Evolutionary conservation across 192 early-diverging fungal genomes (phyloP).

Genomic region (Entrophospora sp.): DNA sequence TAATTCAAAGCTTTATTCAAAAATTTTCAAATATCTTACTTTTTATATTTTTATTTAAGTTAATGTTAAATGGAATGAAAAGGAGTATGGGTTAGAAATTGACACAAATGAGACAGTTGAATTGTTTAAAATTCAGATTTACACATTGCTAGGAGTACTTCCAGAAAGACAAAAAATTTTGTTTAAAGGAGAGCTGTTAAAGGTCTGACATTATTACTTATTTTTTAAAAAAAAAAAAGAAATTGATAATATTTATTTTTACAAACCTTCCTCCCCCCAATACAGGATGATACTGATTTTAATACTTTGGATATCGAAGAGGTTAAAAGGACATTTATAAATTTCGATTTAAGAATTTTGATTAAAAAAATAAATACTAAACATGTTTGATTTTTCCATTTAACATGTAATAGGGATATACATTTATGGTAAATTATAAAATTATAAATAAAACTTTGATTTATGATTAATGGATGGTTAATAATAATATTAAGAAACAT

Average conservation of each 20-base stretch:
- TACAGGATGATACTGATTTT: conserved; percentile 72
- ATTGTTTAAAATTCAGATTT: conserved; percentile 83
- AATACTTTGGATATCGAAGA: conserved; percentile 65
- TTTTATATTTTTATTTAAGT: conserved; percentile 53
- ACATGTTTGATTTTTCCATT: not conserved
- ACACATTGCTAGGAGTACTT: conserved; percentile 78
- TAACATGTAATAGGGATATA: conserved; percentile 22
- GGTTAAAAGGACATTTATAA: conserved; percentile 24
- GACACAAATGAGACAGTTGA: conserved; percentile 65
- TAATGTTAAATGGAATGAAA: conserved; percentile 83
- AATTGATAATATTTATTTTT: not conserved
- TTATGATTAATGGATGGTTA: no score
- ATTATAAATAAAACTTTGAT: not conserved
- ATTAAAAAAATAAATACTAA: not conserved
- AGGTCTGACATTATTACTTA: conserved; percentile 51
- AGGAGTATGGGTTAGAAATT: conserved; percentile 74
- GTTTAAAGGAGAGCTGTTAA: conserved; percentile 85
- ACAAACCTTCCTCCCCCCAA: no score
- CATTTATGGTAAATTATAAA: not conserved
- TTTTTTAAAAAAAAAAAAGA: not conserved
- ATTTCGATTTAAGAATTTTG: conserved; percentile 24
- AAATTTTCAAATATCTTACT: not conserved
- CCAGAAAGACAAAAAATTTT: conserved; percentile 94
- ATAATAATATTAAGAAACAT: not conserved
- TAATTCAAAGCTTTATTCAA: no score